Evolutionary conservation across 2,329 filamentous ascomycete genomes (phyloP), one percentile per base, ranked within the genome.

Genomic region (Tolypocladium sp.): DNA sequence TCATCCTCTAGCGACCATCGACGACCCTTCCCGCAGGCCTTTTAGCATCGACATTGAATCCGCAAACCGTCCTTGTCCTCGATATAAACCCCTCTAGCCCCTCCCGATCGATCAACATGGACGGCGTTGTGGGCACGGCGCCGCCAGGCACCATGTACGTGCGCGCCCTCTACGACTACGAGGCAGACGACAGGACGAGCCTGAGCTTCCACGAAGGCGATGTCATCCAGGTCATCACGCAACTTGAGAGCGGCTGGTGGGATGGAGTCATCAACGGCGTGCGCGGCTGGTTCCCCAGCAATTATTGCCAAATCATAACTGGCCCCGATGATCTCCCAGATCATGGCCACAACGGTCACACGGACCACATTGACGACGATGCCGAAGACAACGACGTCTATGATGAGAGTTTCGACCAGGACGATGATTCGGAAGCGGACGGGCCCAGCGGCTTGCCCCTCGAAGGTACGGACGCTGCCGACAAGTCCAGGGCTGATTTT

Each of bases 191-290:
- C 76, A 87, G 91, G 68, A 97, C 93, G 55, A 97, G 92, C 77
- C 78, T 99, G 71, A 97, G 92, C 76, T 99, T 99, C 75, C 91
- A 91, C 68, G 90, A 96, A 73, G 94, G 94, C 69, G 94, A 99
- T 76, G 87, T 97, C 66, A 99, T 99, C 68, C 93, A 97, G 77
- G 94, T 99, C 67, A 93, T 99, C 68, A 99, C 94, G 57, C 93
- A 97, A 76, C 82, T 97, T 59, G 94, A 99, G 74, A 97, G 92
- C 69, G 94, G 94, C 59, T 99, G 94, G 94, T 99, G 94, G 94
- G 94, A 99, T 77, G 94, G 94, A 55, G 91, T 99, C 59, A 96
- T 99, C 72, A 94, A 97, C 69, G 91, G 92, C 60, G 90, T 96
- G 66, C 88, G 94, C 71, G 94, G 94, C 72, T 99, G 94, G 94